phyloP scores from a whole-genome alignment of 2,329 filamentous ascomycete species.

The Diaporthe vexans region DNA sequence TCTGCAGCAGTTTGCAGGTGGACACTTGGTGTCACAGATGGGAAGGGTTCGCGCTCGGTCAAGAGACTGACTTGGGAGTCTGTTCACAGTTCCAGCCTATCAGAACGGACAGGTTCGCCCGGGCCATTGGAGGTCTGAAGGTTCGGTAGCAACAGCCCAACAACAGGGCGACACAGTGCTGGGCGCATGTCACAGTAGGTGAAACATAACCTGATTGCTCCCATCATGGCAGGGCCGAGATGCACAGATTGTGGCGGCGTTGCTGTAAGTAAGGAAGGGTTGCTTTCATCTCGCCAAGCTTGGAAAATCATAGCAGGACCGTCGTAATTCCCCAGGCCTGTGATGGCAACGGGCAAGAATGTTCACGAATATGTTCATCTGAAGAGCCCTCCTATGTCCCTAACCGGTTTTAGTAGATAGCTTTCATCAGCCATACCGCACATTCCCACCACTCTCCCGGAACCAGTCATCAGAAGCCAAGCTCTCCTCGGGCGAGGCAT shows the following conservation, averaged over 20 bases:
- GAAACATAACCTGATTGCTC: too few species aligned
- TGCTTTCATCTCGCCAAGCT: too few species aligned
- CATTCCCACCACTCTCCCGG: conserved; percentile 66
- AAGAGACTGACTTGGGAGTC: too few species aligned
- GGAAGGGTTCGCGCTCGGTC: neutral
- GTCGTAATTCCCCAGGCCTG: too few species aligned
- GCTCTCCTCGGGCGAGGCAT: conserved; percentile 68
- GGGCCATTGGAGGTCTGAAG: neutral
- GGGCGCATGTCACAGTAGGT: neutral
- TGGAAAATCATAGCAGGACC: too few species aligned
- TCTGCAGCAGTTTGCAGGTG: neutral
- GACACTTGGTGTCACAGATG: neutral
- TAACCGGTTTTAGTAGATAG: rapidly evolving
- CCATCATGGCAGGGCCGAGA: neutral
- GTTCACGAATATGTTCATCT: neutral
- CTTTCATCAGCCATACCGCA: conserved; percentile 69
- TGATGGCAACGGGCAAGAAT: too few species aligned
- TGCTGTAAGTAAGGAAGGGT: too few species aligned
- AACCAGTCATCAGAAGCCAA: conserved; percentile 77
- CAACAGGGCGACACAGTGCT: neutral
- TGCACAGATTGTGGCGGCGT: neutral
- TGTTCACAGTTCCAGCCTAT: neutral
- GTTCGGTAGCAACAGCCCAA: neutral
- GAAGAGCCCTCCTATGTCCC: too few species aligned
- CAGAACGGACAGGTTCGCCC: neutral